phyloP scores from a whole-genome alignment of 106 monocot species.

The Agapanthus africanus region DNA sequence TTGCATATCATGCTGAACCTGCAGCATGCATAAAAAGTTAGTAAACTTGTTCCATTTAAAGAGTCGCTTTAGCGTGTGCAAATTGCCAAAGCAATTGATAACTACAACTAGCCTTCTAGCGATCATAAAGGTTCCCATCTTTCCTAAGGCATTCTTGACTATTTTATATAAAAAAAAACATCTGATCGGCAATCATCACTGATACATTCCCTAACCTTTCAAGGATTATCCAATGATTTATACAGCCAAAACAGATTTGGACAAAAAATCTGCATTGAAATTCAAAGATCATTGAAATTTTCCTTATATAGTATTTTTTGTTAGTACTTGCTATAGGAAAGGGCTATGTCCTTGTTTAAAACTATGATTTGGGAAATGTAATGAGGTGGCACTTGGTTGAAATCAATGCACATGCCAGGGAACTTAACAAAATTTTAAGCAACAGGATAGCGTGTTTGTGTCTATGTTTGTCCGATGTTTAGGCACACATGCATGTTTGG shows the following conservation, averaged over 20 bases:
- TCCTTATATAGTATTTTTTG: background rate
- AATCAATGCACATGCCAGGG: background rate
- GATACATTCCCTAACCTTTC: background rate
- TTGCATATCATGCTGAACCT: background rate
- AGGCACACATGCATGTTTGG: background rate
- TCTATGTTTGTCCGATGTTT: background rate
- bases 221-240: background rate
- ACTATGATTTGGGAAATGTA: background rate
- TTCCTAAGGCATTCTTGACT: background rate
- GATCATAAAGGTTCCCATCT: background rate
- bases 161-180: background rate
- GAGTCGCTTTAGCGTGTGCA: background rate
- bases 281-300: background rate
- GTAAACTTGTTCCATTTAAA: background rate
- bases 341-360: background rate
- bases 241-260: background rate
- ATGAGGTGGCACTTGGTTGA: background rate
- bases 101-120: background rate
- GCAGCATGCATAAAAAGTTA: background rate
- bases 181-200: background rate
- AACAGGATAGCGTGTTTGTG: background rate
- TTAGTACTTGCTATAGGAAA: background rate
- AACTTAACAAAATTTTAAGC: background rate
- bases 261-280: background rate
- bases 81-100: background rate